These are phyloP conservation scores for Kandelia obovata DNA, from an alignment of 345 rosid species.

Conservation along the genomic window DNA sequence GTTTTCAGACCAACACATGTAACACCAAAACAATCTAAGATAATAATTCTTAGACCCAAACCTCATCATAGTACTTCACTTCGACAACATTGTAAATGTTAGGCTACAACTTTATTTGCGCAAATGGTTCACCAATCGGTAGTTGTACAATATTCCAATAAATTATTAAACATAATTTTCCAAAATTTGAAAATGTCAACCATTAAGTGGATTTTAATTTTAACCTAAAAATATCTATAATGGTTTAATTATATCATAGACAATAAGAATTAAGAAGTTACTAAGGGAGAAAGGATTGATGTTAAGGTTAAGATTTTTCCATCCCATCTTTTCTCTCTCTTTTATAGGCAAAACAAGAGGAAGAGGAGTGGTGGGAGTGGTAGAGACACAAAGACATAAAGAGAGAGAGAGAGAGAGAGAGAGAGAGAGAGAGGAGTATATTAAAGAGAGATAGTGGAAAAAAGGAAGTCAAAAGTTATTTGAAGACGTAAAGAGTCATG, in stretches of 20 bases:
- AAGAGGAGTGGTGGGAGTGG: no score
- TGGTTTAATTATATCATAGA: no score
- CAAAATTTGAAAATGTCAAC: neutral
- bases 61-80: slow-evolving; percentile 64
- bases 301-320: slow-evolving; percentile 52
- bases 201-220: neutral
- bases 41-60: neutral
- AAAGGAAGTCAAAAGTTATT: no score
- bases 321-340: no score
- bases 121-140: slow-evolving; percentile 89
- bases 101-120: slow-evolving; percentile 84
- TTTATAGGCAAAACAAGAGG: no score
- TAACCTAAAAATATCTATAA: neutral
- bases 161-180: neutral
- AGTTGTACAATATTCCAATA: slow-evolving; percentile 46
- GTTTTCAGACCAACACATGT: no score
- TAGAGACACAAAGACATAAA: no score
- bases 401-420: no score
- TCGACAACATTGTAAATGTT: slow-evolving; percentile 92
- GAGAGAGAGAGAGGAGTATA: no score
- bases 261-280: slow-evolving; percentile 15
- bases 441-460: no score
- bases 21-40: neutral
- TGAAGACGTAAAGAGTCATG: no score
- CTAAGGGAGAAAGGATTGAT: slow-evolving; percentile 88